Percentiles rank a stretch among this genome's conserved stretches.
phyloP scores from a whole-genome alignment of 192 early-diverging fungal genomes.

The Mortierella alpina region DNA sequence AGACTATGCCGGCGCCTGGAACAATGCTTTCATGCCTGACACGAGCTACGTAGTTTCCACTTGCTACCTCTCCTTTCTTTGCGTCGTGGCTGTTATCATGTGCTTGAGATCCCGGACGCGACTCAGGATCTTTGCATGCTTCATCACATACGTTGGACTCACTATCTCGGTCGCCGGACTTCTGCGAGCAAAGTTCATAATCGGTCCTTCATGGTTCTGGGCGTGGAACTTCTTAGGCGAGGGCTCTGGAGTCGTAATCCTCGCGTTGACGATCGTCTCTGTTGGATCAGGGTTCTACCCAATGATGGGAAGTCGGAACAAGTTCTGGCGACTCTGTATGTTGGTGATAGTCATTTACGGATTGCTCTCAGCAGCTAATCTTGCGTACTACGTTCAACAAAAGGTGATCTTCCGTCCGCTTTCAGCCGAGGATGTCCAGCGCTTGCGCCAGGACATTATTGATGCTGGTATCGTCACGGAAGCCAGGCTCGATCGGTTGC shows the following conservation, averaged over 20 bases:
- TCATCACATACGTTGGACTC: slow-evolving; percentile 24
- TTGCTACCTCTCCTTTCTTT: slow-evolving; percentile 20
- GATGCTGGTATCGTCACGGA: neutral
- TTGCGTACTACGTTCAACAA: slow-evolving; percentile 19
- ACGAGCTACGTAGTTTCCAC: slow-evolving; percentile 19
- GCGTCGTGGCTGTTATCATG: slow-evolving; percentile 22
- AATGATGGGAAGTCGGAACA: slow-evolving; percentile 14
- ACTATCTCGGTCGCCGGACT: slow-evolving; percentile 34
- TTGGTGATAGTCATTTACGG: slow-evolving; percentile 18
- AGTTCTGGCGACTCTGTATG: slow-evolving; percentile 11
- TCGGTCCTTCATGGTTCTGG: slow-evolving; percentile 28
- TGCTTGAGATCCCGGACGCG: slow-evolving; percentile 17
- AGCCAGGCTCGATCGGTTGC: neutral
- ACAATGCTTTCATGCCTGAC: neutral
- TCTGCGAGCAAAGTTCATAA: neutral
- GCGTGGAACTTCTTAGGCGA: slow-evolving; percentile 40
- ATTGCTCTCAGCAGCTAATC: neutral
- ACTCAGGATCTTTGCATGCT: slow-evolving; percentile 22
- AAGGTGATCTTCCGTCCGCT: slow-evolving; percentile 3
- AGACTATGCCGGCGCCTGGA: neutral
- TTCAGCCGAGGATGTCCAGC: slow-evolving; percentile 5
- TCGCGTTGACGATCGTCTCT: slow-evolving; percentile 23
- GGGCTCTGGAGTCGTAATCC: slow-evolving; percentile 12
- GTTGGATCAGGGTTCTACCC: slow-evolving; percentile 46
- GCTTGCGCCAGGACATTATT: slow-evolving; percentile 9